phyloP scores from a whole-genome alignment of 306 rosid species.

The Sicyos edulis region DNA sequence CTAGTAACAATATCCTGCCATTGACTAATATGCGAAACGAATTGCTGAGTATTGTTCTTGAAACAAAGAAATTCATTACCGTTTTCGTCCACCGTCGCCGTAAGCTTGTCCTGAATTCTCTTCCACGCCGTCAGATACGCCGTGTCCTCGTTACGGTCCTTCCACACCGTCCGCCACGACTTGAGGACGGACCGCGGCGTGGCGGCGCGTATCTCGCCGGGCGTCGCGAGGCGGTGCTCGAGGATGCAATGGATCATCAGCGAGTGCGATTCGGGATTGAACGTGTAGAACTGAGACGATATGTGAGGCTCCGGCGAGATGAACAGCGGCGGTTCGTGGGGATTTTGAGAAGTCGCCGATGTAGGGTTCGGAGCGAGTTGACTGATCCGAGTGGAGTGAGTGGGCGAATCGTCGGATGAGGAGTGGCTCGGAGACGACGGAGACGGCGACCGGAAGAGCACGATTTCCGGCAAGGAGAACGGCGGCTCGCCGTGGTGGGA shows the following conservation, averaged over 20 bases:
- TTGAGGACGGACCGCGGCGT: constrained; percentile 68
- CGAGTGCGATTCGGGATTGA: constrained; percentile 72
- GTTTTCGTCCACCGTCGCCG: constrained; percentile 43
- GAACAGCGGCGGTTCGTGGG: constrained; percentile 34
- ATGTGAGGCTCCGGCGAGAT: constrained; percentile 81
- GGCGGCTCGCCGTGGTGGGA: constrained; percentile 36
- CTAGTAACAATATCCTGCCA: constrained; percentile 91
- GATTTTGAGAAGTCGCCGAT: constrained; percentile 18
- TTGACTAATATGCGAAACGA: constrained; percentile 74
- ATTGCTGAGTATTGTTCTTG: constrained; percentile 87
- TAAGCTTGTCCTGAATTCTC: constrained; percentile 90
- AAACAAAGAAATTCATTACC: constrained; percentile 79
- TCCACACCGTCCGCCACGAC: constrained; percentile 98
- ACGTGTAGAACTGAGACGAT: constrained; percentile 94
- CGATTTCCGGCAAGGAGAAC: constrained; percentile 70
- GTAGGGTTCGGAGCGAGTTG: constrained; percentile 24
- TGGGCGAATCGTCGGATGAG: constrained; percentile 33
- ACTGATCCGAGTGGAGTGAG: constrained; percentile 30
- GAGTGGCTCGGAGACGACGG: constrained; percentile 35
- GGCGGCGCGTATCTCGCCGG: constrained; percentile 81
- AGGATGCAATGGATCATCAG: constrained; percentile 87
- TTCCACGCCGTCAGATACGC: constrained; percentile 96
- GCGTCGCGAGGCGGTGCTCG: constrained; percentile 63
- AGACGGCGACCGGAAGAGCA: constrained; percentile 57
- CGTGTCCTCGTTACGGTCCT: constrained; percentile 95